A percentile compares a stretch with the other conserved stretches of the same genome.
Evolutionary conservation across 2,329 filamentous ascomycete genomes (phyloP).

Genomic region (Pseudocercospora crystallina): DNA sequence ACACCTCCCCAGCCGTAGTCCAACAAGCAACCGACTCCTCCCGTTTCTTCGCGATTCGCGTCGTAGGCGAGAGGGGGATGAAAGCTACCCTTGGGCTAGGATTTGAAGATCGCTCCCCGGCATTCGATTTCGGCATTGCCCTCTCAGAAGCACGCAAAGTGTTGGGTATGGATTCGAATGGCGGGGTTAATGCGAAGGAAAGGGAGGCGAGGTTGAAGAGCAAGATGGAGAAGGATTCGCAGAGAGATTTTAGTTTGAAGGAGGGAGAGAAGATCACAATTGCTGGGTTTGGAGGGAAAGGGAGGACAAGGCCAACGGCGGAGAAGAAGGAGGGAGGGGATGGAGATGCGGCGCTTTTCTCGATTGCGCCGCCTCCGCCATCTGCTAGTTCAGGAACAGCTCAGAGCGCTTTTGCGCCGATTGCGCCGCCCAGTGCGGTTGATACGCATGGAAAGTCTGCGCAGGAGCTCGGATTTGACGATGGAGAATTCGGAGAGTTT

Average conservation of each 20-base stretch:
- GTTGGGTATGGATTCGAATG: conserved; percentile 58
- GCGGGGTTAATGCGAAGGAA: conserved; percentile 56
- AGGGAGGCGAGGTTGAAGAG: conserved; percentile 26
- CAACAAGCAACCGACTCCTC: conserved; percentile 77
- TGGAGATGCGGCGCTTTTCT: conserved; percentile 59
- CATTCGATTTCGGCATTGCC: conserved; percentile 80
- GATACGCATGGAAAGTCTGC: conserved; percentile 35
- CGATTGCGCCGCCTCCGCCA: conserved; percentile 72
- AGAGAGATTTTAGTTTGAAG: conserved; percentile 80
- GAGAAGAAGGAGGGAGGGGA: conserved; percentile 41
- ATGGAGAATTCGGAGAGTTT: conserved; percentile 87
- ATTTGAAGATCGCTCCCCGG: conserved; percentile 81
- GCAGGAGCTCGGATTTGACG: conserved; percentile 75
- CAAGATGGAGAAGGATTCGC: conserved; percentile 51
- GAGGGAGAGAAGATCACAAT: conserved; percentile 87
- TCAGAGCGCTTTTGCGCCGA: conserved; percentile 57
- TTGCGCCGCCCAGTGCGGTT: conserved; percentile 63
- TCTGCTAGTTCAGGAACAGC: conserved; percentile 46
- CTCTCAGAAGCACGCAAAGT: conserved; percentile 75
- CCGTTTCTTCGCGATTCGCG: conserved; percentile 80
- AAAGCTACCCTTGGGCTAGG: conserved; percentile 81
- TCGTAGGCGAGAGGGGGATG: conserved; percentile 71
- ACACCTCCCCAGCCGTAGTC: conserved; percentile 64
- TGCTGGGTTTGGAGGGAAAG: conserved; percentile 62
- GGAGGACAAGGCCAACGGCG: conserved; percentile 34